Percentiles rank a stretch among this genome's conserved stretches.
Conservation (phyloP, 1,284 basidiomycete species). For the Rhodotorula sp. region DNA sequence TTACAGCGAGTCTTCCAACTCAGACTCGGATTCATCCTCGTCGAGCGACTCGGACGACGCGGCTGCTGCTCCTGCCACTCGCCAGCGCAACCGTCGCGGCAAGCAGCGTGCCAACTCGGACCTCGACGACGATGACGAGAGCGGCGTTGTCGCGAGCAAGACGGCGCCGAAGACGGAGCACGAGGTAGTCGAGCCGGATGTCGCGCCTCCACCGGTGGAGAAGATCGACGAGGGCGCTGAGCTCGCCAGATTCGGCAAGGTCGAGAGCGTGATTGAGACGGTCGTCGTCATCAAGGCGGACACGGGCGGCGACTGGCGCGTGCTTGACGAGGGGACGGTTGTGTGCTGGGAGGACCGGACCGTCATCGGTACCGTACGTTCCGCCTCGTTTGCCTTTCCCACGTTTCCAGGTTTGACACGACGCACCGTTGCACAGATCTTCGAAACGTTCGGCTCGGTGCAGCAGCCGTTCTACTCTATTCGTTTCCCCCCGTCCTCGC, state of each 20-base stretch:
- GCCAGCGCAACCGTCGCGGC: slow-evolving; percentile 14
- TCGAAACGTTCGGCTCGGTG: slow-evolving; percentile 88
- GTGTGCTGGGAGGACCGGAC: slow-evolving; percentile 79
- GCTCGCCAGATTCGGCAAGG: slow-evolving; percentile 70
- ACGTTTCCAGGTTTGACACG: neutral
- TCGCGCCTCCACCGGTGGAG: slow-evolving; percentile 53
- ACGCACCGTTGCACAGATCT: slow-evolving; percentile 60
- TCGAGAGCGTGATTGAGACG: slow-evolving; percentile 69
- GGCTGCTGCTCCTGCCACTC: neutral
- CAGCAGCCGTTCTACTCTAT: slow-evolving; percentile 80
- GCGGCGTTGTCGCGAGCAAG: slow-evolving; percentile 35
- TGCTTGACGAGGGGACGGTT: slow-evolving; percentile 80
- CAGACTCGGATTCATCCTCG: slow-evolving; percentile 24
- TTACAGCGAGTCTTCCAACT: slow-evolving; percentile 25
- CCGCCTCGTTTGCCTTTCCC: neutral
- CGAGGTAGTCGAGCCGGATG: slow-evolving; percentile 51
- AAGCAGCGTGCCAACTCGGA: slow-evolving; percentile 44
- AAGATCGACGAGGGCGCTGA: slow-evolving; percentile 56
- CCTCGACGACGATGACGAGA: slow-evolving; percentile 43
- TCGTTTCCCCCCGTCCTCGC: slow-evolving; percentile 52
- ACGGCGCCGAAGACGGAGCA: slow-evolving; percentile 52
- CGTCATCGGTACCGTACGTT: slow-evolving; percentile 76
- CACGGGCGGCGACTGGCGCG: slow-evolving; percentile 59
- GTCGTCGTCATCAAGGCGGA: slow-evolving; percentile 69
- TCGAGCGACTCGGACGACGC: slow-evolving; percentile 22